These are phyloP conservation scores for Diaporthe sp. DNA, from an alignment of 2,329 filamentous ascomycete species.

Conservation along the genomic window DNA sequence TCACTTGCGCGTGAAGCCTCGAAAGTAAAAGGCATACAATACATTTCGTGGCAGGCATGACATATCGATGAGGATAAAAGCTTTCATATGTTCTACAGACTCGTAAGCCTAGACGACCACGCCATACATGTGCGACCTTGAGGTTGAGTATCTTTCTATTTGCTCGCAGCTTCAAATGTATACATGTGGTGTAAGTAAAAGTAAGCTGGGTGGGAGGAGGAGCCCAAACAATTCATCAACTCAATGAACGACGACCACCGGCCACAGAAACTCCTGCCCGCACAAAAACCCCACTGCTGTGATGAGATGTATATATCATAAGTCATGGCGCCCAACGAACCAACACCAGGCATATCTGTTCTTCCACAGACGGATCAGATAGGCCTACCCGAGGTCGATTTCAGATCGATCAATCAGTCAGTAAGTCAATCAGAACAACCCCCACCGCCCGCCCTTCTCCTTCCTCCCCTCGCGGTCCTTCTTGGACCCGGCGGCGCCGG, in stretches of 20 bases:
- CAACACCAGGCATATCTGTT: background rate
- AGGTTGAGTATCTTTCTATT: conserved; percentile 25
- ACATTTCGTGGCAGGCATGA: background rate
- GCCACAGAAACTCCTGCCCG: conserved; percentile 31
- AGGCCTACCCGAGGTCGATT: background rate
- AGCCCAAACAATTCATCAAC: conserved; percentile 19
- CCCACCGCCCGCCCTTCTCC: conserved; percentile 42
- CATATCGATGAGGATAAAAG: no score
- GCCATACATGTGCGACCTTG: conserved; percentile 12
- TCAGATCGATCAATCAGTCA: background rate
- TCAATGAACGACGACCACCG: conserved; percentile 33
- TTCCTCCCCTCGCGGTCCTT: conserved; percentile 49
- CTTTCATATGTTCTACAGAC: background rate
- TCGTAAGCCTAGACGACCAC: background rate
- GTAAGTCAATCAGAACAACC: conserved; percentile 32
- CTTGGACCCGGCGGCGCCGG: conserved; percentile 51
- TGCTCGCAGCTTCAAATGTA: conserved; percentile 26
- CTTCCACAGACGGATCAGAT: background rate
- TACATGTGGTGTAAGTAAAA: conserved; percentile 31
- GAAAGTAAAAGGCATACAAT: background rate
- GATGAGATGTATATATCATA: conserved; percentile 31
- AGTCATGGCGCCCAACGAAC: conserved; percentile 30
- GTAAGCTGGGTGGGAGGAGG: conserved; percentile 19
- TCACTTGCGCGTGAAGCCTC: background rate
- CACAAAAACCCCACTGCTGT: conserved; percentile 26